These are phyloP conservation scores for Syzygium malaccense DNA, from an alignment of 441 rosid genomes.

Conservation along the genomic window DNA sequence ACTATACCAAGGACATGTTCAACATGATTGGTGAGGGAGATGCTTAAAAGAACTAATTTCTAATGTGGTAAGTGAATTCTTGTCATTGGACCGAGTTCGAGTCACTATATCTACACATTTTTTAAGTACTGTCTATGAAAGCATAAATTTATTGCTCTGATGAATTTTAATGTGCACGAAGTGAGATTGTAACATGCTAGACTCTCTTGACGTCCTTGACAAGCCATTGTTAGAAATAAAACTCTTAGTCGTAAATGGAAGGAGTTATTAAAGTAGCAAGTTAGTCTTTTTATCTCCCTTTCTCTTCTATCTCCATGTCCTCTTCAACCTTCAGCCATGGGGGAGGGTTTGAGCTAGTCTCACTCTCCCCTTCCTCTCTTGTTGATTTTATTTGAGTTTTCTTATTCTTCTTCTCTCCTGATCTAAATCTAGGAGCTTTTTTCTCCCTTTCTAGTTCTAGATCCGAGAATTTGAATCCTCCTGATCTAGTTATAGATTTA, in stretches of 20 bases:
- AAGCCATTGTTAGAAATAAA: neutral
- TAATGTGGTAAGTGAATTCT: neutral
- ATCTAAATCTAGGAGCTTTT: too few relatives aligned
- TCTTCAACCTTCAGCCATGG: too few relatives aligned
- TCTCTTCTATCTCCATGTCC: too few relatives aligned
- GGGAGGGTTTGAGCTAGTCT: too few relatives aligned
- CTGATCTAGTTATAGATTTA: too few relatives aligned
- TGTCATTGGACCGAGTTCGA: neutral
- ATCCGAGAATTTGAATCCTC: too few relatives aligned
- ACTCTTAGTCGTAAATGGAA: neutral
- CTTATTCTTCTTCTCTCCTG: too few relatives aligned
- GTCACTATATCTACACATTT: neutral
- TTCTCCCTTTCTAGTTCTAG: too few relatives aligned
- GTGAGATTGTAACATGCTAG: rapidly evolving
- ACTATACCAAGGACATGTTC: neutral
- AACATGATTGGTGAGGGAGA: neutral
- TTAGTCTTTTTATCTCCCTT: neutral
- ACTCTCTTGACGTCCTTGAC: neutral
- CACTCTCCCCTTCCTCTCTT: too few relatives aligned
- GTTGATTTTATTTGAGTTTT: too few relatives aligned
- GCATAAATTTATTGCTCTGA: neutral
- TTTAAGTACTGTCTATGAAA: neutral
- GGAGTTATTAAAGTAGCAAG: neutral
- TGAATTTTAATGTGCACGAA: neutral
- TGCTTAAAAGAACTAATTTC: neutral